Conservation (phyloP, 2,329 filamentous ascomycete species). For the Fusarium domesticum region DNA sequence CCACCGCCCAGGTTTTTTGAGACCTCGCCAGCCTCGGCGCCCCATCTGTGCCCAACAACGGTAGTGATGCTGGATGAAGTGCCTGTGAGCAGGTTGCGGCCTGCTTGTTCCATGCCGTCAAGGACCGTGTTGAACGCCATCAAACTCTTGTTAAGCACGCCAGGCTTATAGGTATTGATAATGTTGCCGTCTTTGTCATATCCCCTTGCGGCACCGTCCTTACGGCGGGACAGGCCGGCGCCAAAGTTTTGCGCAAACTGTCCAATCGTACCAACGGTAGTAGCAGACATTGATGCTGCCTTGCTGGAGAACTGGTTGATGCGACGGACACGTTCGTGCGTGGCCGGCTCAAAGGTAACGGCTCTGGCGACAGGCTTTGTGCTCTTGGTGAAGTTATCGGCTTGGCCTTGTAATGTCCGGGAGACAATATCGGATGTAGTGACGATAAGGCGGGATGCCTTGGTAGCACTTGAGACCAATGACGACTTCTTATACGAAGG, state of each 20-base stretch:
- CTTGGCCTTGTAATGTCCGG: slow-evolving; percentile 72
- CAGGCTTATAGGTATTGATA: slow-evolving; percentile 72
- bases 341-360: slow-evolving; percentile 81
- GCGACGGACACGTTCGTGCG: slow-evolving; percentile 80
- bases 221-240: slow-evolving; percentile 60
- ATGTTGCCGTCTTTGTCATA: slow-evolving; percentile 68
- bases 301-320: slow-evolving; percentile 82
- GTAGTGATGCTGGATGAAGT: slow-evolving; percentile 76
- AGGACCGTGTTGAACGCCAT: slow-evolving; percentile 95
- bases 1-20: slow-evolving; percentile 75
- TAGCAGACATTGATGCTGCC: slow-evolving; percentile 75
- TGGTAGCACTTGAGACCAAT: slow-evolving; percentile 81
- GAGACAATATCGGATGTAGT: slow-evolving; percentile 79
- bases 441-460: slow-evolving; percentile 87
- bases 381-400: slow-evolving; percentile 75
- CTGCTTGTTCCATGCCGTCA: slow-evolving; percentile 87
- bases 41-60: slow-evolving; percentile 87
- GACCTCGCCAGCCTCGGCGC: slow-evolving; percentile 76
- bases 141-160: slow-evolving; percentile 89
- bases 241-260: slow-evolving; percentile 88
- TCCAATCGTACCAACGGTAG: slow-evolving; percentile 81
- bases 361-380: slow-evolving; percentile 76
- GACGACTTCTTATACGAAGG: slow-evolving; percentile 88
- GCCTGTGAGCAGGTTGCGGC: slow-evolving; percentile 71
- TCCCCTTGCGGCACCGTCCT: slow-evolving; percentile 54